These are phyloP conservation scores for Candida boleticola DNA, from an alignment of 805 yeast species.

Conservation along the genomic window DNA sequence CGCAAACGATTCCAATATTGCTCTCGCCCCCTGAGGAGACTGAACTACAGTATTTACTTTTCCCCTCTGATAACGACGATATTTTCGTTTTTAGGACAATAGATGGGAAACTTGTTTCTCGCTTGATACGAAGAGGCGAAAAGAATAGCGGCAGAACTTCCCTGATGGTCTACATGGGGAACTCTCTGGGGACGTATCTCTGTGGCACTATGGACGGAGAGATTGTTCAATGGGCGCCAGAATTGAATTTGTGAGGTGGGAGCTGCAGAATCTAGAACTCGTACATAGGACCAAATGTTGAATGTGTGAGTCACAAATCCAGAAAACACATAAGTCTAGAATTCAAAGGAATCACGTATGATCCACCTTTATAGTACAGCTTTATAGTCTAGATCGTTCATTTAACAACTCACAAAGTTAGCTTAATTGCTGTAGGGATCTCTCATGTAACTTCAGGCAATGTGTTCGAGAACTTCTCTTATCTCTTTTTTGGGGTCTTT, in stretches of 20 bases:
- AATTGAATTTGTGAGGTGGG: not conserved
- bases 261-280: too few relatives aligned
- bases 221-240: constrained; percentile 51
- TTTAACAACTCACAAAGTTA: too few relatives aligned
- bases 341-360: too few relatives aligned
- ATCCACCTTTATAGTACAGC: too few relatives aligned
- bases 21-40: constrained; percentile 53
- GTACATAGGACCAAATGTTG: too few relatives aligned
- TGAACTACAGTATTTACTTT: constrained; percentile 56
- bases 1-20: constrained; percentile 49
- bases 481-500: too few relatives aligned
- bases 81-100: constrained; percentile 53
- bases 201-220: constrained; percentile 71
- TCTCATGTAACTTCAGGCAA: too few relatives aligned
- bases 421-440: too few relatives aligned
- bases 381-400: too few relatives aligned
- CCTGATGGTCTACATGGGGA: constrained; percentile 49
- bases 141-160: constrained; percentile 46
- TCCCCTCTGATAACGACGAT: constrained; percentile 78
- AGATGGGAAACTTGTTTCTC: constrained; percentile 61
- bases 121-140: constrained; percentile 48
- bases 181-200: constrained; percentile 44
- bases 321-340: too few relatives aligned
- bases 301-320: too few relatives aligned
- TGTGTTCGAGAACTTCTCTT: too few relatives aligned